Evolutionary conservation across 2,329 filamentous ascomycete species (phyloP).

Genomic region (Colletotrichum spaethianum): DNA sequence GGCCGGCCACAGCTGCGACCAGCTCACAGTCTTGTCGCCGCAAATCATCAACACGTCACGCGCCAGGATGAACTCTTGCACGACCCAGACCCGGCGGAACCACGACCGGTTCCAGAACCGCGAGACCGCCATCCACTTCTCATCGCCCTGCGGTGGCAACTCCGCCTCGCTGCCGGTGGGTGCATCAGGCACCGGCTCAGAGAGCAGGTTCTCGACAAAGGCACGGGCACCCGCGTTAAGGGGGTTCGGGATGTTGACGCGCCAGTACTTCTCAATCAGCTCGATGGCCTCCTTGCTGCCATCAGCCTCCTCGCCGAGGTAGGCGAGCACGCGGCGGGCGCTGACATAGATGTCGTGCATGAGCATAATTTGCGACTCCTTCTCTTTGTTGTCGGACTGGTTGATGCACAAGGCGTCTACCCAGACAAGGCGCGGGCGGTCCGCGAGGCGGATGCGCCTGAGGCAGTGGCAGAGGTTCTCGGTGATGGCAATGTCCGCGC

Average conservation of each 20-base stretch:
- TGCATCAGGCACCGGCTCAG: slow-evolving; percentile 26
- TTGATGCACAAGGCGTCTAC: slow-evolving; percentile 45
- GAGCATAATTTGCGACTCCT: slow-evolving; percentile 40
- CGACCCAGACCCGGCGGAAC: slow-evolving; percentile 49
- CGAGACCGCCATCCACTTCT: slow-evolving; percentile 32
- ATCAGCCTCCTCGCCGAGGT: slow-evolving; percentile 46
- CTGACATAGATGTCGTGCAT: slow-evolving; percentile 44
- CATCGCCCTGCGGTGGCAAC: slow-evolving; percentile 27
- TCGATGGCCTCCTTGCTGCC: slow-evolving; percentile 33
- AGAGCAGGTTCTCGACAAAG: slow-evolving; percentile 20
- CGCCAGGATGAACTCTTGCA: slow-evolving; percentile 47
- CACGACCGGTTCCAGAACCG: slow-evolving; percentile 43
- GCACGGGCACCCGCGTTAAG: slow-evolving; percentile 37
- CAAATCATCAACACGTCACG: slow-evolving; percentile 45
- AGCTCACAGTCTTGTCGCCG: slow-evolving; percentile 38
- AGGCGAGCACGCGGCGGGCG: slow-evolving; percentile 46
- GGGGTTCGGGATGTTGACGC: slow-evolving; percentile 24
- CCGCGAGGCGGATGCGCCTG: slow-evolving; percentile 31
- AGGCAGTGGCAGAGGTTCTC: slow-evolving; percentile 35
- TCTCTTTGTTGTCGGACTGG: slow-evolving; percentile 38
- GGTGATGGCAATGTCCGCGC: slow-evolving; percentile 29
- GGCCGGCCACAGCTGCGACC: slow-evolving; percentile 34
- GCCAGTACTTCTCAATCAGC: slow-evolving; percentile 38
- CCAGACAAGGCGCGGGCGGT: slow-evolving; percentile 39
- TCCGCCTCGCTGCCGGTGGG: slow-evolving; percentile 15